Evolutionary conservation across 805 yeast genomes (phyloP).

Genomic region (Phaffomyces opuntiae): DNA sequence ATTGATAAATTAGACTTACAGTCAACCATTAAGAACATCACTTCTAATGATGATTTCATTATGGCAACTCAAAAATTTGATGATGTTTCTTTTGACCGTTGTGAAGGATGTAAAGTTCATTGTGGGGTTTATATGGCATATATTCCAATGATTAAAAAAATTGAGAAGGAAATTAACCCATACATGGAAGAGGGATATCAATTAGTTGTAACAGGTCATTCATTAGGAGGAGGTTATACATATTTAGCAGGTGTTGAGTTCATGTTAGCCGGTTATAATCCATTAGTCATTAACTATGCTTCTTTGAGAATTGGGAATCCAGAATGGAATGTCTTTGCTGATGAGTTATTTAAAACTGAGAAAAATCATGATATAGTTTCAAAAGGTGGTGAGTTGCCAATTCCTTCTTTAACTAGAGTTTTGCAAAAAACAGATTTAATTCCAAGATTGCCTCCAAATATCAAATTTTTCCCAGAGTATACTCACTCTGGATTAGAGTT

Average conservation of each 20-base stretch:
- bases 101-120: conserved; percentile 54
- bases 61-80: neutral
- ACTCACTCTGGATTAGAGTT: conserved; percentile 29
- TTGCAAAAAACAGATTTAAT: conserved; percentile 51
- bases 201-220: conserved; percentile 61
- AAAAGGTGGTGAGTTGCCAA: conserved; percentile 26
- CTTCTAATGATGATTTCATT: neutral
- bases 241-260: conserved; percentile 57
- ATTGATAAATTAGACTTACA: neutral
- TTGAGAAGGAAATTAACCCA: conserved; percentile 28
- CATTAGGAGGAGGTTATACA: conserved; percentile 71
- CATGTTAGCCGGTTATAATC: conserved; percentile 44
- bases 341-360: conserved; percentile 37
- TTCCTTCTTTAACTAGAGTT: conserved; percentile 40
- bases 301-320: conserved; percentile 63
- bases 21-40: neutral
- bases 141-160: conserved; percentile 31
- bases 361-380: conserved; percentile 23
- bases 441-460: conserved; percentile 49
- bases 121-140: conserved; percentile 52
- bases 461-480: conserved; percentile 20
- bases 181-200: conserved; percentile 38
- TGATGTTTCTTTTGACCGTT: conserved; percentile 17
- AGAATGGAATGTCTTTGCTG: conserved; percentile 44
- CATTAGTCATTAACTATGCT: conserved; percentile 52